Conservation (phyloP, 306 rosid species). For the Aeschynomene evenia region DNA sequence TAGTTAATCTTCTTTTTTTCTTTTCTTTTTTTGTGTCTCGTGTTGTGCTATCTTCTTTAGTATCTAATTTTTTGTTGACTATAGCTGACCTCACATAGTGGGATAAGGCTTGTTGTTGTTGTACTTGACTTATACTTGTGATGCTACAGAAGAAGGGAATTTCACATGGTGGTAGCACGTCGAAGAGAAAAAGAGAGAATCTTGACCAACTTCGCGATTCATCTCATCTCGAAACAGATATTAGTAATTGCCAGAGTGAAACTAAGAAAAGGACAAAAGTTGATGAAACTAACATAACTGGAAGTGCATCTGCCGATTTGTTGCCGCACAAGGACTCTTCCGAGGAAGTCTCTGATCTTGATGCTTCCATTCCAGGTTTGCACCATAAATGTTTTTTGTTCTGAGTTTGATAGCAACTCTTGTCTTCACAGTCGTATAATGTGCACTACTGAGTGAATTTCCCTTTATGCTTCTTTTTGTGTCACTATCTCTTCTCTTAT, state of each 20-base stretch:
- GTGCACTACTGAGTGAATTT: not conserved
- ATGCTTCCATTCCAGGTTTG: constrained; percentile 54
- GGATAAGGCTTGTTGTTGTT: too few species aligned
- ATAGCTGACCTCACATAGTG: too few species aligned
- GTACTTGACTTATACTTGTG: constrained; percentile 21
- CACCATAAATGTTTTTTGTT: constrained; percentile 21
- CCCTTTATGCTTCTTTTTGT: not conserved
- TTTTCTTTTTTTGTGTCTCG: constrained; percentile 2
- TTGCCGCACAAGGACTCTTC: constrained; percentile 28
- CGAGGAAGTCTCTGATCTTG: constrained; percentile 28
- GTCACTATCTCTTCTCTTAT: not conserved
- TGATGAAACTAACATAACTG: constrained; percentile 26
- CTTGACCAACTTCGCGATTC: constrained; percentile 24
- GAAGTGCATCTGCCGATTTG: constrained; percentile 10
- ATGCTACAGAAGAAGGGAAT: constrained; percentile 63
- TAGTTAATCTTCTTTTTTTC: constrained; percentile 10
- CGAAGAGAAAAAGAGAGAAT: constrained; percentile 65
- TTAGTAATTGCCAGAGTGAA: constrained; percentile 5
- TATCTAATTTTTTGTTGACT: not conserved
- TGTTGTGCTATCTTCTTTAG: constrained; percentile 4
- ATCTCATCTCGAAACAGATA: constrained; percentile 19
- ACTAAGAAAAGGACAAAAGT: constrained; percentile 40
- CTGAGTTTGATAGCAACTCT: not conserved
- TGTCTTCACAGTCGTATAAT: not conserved
- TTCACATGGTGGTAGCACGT: constrained; percentile 34